phyloP scores from a whole-genome alignment of 495 filamentous ascomycete genomes.

The Penicillium malachiteum region DNA sequence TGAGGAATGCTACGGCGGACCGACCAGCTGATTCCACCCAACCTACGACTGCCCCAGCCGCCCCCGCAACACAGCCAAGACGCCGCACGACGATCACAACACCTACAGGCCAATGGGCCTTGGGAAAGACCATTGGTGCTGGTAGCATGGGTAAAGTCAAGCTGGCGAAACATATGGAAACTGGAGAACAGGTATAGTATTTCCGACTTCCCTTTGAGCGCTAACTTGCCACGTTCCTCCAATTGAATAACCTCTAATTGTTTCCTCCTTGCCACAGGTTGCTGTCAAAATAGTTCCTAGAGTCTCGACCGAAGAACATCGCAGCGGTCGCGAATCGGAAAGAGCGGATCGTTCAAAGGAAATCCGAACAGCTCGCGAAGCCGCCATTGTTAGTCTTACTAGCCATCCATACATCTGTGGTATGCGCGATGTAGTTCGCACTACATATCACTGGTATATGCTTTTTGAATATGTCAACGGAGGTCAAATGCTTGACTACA shows the following conservation, averaged over 20 bases:
- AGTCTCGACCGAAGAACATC: conserved; percentile 79
- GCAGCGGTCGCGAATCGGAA: conserved; percentile 76
- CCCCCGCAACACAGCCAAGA: conserved; percentile 50
- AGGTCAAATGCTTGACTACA: conserved; percentile 99
- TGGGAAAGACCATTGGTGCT: conserved; percentile 96
- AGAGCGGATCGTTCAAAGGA: conserved; percentile 94
- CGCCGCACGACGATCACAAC: conserved; percentile 82
- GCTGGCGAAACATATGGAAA: conserved; percentile 76
- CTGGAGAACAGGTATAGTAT: conserved; percentile 70
- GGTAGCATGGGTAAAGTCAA: conserved; percentile 98
- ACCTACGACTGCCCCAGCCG: conserved; percentile 39
- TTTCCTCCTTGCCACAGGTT: conserved; percentile 54
- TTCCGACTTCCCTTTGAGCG: background rate
- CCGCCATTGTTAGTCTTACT: conserved; percentile 92
- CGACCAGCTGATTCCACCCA: conserved; percentile 43
- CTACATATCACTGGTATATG: conserved; percentile 99
- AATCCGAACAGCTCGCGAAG: conserved; percentile 91
- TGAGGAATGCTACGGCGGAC: conserved; percentile 38
- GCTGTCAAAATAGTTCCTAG: conserved; percentile 98
- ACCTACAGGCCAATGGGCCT: conserved; percentile 80
- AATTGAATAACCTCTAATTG: background rate
- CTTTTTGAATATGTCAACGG: conserved; percentile 99
- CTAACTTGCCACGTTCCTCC: background rate
- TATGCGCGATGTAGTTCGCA: conserved; percentile 92
- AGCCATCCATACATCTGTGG: conserved; percentile 97